These are phyloP conservation scores for Terfezia boudieri DNA, from an alignment of 495 filamentous ascomycete genomes.

Conservation along the genomic window DNA sequence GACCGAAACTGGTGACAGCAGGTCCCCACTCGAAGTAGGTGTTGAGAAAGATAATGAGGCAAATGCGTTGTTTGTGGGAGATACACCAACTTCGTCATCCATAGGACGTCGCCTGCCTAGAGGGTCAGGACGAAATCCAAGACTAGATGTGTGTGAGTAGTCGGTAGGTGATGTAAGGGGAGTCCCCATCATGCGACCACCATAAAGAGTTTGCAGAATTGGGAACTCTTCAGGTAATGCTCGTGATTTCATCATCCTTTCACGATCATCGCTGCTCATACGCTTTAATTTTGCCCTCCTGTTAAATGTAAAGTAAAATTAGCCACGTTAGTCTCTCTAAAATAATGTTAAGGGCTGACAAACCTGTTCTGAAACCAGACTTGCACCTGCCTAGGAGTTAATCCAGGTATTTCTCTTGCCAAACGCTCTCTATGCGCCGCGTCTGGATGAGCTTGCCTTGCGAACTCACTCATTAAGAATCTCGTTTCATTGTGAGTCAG, in stretches of 20 bases:
- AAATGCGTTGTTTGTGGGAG: slow-evolving; percentile 29
- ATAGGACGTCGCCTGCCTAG: slow-evolving; percentile 12
- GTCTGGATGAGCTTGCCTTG: slow-evolving; percentile 85
- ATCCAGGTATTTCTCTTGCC: slow-evolving; percentile 75
- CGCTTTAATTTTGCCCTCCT: slow-evolving; percentile 93
- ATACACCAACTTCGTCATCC: slow-evolving; percentile 19
- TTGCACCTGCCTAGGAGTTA: slow-evolving; percentile 86
- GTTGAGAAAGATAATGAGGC: slow-evolving; percentile 26
- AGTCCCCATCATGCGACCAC: slow-evolving; percentile 21
- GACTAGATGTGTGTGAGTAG: slow-evolving; percentile 14
- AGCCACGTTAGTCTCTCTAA: slow-evolving; percentile 3
- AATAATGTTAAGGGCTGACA: slow-evolving; percentile 11
- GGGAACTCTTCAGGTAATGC: slow-evolving; percentile 83
- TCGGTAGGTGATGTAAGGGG: slow-evolving; percentile 19
- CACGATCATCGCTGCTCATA: slow-evolving; percentile 75
- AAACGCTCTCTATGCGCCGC: slow-evolving; percentile 78
- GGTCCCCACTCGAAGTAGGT: slow-evolving; percentile 16
- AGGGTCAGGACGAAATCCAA: slow-evolving; percentile 15
- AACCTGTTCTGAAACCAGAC: slow-evolving; percentile 99
- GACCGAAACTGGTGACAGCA: slow-evolving; percentile 19
- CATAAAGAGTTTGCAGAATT: slow-evolving; percentile 66
- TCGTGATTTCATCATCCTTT: slow-evolving; percentile 81
- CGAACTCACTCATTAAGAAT: slow-evolving; percentile 93
- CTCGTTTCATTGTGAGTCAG: slow-evolving; percentile 93
- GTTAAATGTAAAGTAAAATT: slow-evolving; percentile 10